Conservation (phyloP, 2,329 filamentous ascomycete genomes). For the Ascochyta viciae-villosae region DNA sequence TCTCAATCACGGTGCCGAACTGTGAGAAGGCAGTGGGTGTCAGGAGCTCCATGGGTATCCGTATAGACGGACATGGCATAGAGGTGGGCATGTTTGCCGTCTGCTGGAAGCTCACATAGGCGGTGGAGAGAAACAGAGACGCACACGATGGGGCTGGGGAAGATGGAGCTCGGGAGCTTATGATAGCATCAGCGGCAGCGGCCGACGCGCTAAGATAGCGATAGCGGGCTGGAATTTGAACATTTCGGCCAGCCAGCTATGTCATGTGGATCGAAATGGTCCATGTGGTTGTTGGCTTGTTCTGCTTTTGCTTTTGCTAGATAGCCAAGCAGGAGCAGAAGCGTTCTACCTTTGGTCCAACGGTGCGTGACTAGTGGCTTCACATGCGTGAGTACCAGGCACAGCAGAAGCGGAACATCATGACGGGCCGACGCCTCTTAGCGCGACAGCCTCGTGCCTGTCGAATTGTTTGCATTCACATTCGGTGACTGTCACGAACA, state of each 20-base stretch:
- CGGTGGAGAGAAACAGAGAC: not conserved
- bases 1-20: constrained; percentile 84
- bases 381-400: not conserved
- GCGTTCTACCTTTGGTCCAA: not conserved
- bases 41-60: constrained; percentile 69
- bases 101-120: not conserved
- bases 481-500: constrained; percentile 14
- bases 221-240: constrained; percentile 14
- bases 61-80: constrained; percentile 50
- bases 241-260: not conserved
- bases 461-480: constrained; percentile 11
- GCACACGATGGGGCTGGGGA: constrained; percentile 19
- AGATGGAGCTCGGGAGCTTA: constrained; percentile 11
- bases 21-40: constrained; percentile 72
- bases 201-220: constrained; percentile 29
- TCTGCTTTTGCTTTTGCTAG: not conserved
- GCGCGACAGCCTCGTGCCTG: constrained; percentile 17
- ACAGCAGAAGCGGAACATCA: not conserved
- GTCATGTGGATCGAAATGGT: not conserved
- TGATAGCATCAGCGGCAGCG: constrained; percentile 14
- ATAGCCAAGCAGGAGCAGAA: not conserved
- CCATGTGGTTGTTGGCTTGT: not conserved
- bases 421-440: constrained; percentile 23
- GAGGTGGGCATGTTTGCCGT: constrained; percentile 46
- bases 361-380: not conserved